A percentile compares a stretch with the other conserved stretches of the same genome.
phyloP scores from a whole-genome alignment of 306 rosid species.

The Astragalus membranaceus region DNA sequence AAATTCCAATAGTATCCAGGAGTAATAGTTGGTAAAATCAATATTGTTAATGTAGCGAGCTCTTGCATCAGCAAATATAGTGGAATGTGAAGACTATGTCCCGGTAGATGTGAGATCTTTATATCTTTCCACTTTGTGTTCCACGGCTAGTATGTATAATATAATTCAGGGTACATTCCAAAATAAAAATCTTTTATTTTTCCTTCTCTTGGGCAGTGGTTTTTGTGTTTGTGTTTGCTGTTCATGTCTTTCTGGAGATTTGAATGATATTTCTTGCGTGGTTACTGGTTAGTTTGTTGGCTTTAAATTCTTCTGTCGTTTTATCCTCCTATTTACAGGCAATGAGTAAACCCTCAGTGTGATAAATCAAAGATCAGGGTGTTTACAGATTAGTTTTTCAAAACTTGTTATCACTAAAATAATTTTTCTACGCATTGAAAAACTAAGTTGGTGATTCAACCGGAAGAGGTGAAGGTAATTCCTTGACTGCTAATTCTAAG shows the following conservation, averaged over 20 bases:
- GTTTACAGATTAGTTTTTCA: too few species aligned
- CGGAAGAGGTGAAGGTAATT: too few species aligned
- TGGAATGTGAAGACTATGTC: neutral
- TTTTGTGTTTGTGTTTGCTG: too few species aligned
- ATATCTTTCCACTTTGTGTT: conserved; percentile 11
- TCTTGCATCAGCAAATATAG: conserved; percentile 16
- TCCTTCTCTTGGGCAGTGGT: neutral
- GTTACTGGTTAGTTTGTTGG: neutral
- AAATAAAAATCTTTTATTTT: conserved; percentile 14
- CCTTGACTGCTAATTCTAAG: too few species aligned
- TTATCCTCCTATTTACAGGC: neutral
- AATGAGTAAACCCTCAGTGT: neutral
- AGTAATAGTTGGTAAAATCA: neutral
- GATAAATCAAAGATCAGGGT: neutral
- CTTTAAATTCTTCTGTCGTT: neutral
- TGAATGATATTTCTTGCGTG: conserved; percentile 2
- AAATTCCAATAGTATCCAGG: neutral
- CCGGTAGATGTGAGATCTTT: neutral
- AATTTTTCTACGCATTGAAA: too few species aligned
- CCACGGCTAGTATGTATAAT: conserved; percentile 19
- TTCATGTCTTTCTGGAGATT: neutral
- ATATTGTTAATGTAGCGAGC: neutral
- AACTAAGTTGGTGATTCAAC: too few species aligned
- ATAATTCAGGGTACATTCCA: neutral
- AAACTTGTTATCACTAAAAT: too few species aligned